A percentile compares a stretch with the other conserved stretches of the same genome.
Evolutionary conservation across 192 early-diverging fungal genomes (phyloP).

Genomic region (Backusella circina): DNA sequence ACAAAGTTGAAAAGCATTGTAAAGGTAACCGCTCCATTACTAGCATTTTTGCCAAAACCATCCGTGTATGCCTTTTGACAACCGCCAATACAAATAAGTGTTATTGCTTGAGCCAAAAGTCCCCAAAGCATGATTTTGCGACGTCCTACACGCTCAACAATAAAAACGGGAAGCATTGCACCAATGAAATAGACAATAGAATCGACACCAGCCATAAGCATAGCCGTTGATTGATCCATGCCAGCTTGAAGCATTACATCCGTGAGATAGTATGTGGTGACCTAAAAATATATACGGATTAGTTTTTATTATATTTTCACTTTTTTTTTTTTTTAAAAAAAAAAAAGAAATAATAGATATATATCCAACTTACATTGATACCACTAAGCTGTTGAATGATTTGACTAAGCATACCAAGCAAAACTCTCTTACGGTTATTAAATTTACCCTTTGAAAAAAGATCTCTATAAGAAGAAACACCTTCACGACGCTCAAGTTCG

Average conservation of each 20-base stretch:
- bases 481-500: slow-evolving; percentile 13
- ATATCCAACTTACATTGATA: slow-evolving; percentile 36
- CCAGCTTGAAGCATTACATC: slow-evolving; percentile 48
- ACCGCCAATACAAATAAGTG: slow-evolving; percentile 27
- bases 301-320: not conserved
- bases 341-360: too few relatives aligned
- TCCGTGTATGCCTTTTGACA: slow-evolving; percentile 23
- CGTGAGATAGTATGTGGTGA: slow-evolving; percentile 24
- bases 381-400: slow-evolving; percentile 28
- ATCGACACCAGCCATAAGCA: slow-evolving; percentile 56
- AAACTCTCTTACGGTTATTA: slow-evolving; percentile 21
- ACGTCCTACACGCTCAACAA: slow-evolving; percentile 70
- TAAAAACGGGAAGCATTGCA: slow-evolving; percentile 68
- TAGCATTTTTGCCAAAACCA: slow-evolving; percentile 24
- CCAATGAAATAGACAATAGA: slow-evolving; percentile 66
- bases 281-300: not conserved
- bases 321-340: not conserved
- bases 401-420: slow-evolving; percentile 21
- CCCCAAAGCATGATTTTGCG: slow-evolving; percentile 62
- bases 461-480: slow-evolving; percentile 22
- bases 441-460: slow-evolving; percentile 22
- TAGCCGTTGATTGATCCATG: slow-evolving; percentile 36
- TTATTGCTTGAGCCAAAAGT: slow-evolving; percentile 34
- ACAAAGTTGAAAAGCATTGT: slow-evolving; percentile 64
- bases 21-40: slow-evolving; percentile 46